Evolutionary conservation across 176 grass and related monocot species (phyloP).

Genomic region (Paspalum vaginatum): DNA sequence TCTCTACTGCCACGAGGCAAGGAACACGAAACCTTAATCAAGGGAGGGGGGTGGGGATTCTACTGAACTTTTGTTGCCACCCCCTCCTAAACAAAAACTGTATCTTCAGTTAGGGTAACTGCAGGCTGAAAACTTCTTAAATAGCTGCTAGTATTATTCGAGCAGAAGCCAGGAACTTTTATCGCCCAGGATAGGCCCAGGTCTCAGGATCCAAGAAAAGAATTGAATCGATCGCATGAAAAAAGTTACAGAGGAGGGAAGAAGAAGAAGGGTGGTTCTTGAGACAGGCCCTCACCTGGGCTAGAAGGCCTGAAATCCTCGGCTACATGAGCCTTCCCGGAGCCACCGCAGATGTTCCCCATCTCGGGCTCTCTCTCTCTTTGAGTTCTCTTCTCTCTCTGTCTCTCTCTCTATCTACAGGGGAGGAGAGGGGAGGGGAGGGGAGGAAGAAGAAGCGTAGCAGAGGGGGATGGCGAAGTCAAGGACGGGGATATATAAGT

Average conservation of each 20-base stretch:
- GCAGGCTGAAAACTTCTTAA: neutral
- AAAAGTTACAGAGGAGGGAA: neutral
- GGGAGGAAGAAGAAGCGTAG: neutral
- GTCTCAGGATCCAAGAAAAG: neutral
- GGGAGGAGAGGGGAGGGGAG: no score
- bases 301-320: slow-evolving; percentile 53
- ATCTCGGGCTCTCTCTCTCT: slow-evolving; percentile 35
- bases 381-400: slow-evolving; percentile 3
- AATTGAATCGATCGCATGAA: neutral
- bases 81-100: neutral
- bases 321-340: slow-evolving; percentile 36
- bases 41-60: no score
- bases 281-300: slow-evolving; percentile 49
- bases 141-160: neutral
- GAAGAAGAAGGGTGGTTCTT: neutral
- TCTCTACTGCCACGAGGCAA: neutral
- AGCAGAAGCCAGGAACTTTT: slow-evolving; percentile 33
- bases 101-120: slow-evolving; percentile 10
- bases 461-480: slow-evolving; percentile 12
- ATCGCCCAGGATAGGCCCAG: neutral
- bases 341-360: slow-evolving; percentile 65
- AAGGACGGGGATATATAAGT: slow-evolving; percentile 39
- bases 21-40: slow-evolving; percentile 12
- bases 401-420: neutral
- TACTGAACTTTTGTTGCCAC: neutral